Percentiles rank a stretch among this genome's conserved stretches.
Evolutionary conservation across 192 early-diverging fungal species (phyloP).

Genomic region (Podila horticola): DNA sequence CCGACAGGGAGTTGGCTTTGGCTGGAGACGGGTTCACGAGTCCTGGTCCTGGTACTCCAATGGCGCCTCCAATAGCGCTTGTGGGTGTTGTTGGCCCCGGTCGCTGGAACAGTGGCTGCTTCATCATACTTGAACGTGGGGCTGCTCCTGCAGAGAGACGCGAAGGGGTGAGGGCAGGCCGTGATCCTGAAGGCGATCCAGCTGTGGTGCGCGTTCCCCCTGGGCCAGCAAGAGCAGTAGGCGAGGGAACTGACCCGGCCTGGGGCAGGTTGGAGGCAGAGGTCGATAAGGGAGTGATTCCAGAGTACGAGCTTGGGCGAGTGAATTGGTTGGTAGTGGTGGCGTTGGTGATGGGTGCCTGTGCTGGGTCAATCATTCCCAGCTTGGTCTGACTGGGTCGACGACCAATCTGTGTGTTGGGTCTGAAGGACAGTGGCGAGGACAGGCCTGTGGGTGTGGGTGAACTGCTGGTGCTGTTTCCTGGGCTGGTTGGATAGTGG

Average conservation of each 20-base stretch:
- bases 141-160: constrained; percentile 21
- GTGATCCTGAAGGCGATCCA: constrained; percentile 34
- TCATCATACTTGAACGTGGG: constrained; percentile 26
- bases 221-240: constrained; percentile 5
- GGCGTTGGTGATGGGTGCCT: neutral
- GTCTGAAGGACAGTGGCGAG: constrained; percentile 18
- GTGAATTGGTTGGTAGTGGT: neutral
- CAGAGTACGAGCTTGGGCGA: constrained; percentile 29
- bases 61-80: neutral
- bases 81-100: constrained; percentile 5
- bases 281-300: constrained; percentile 26
- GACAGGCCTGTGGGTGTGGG: constrained; percentile 24
- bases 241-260: constrained; percentile 24
- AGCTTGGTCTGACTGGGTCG: constrained; percentile 25
- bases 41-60: neutral
- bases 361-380: constrained; percentile 7
- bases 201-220: constrained; percentile 7
- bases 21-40: neutral
- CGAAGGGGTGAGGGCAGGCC: constrained; percentile 14
- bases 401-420: constrained; percentile 25
- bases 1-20: constrained; percentile 21
- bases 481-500: constrained; percentile 10
- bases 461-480: constrained; percentile 3
- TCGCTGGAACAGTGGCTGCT: constrained; percentile 31
- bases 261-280: constrained; percentile 31